Evolutionary conservation across 768 basidiomycete species (phyloP), one percentile per base, ranked within the genome.

Genomic region (Lactarius trivialis): DNA sequence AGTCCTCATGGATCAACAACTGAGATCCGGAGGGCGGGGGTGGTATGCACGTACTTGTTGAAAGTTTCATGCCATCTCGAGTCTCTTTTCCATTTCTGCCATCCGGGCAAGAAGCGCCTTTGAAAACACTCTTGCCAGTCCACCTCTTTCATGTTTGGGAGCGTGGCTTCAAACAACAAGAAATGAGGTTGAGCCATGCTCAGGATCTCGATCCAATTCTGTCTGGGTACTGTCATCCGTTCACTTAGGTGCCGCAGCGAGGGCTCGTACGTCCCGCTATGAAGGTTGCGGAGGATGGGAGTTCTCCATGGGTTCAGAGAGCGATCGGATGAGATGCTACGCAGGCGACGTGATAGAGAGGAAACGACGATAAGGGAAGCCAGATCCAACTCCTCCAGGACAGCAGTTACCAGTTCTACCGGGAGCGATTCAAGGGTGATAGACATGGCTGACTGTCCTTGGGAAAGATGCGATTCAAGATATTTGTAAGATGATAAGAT

Each of bases 121-220:
- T 74, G 77, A 68, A 90, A 91, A 63, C 82, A 83, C 60, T 89
- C 88, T 67, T 89, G 83, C 89, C 89, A 93, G 63, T 91, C 85
- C 1, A 71, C 67, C 14, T 82, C 76, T 65, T 73, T 81, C 64
- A 91, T 74, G 68, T 87, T 85, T 7, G 90, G 90, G 34, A 89
- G 72, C 8, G 86, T 85, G 28, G 83, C 76, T 49, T 88, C 81
- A 68, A 83, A 86, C 8, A 91, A 75, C 41, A 92, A 76, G 71
- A 85, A 89, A 5, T 76, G 69, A 0, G 89, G 78, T 32, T 75
- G 73, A 14, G 85, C 90, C 17, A 83, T 72, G n/a, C 80, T 79
- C 55, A 91, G 71, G 36, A 91, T 84, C 60, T 89, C 86, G 55
- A 92, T 79, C 86, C 88, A 92, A 69, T 91, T 92, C 58, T 86